Evolutionary conservation across 148 eudicot species (phyloP), one percentile per base, ranked within the genome.

Genomic region (Persicaria tinctoria): DNA sequence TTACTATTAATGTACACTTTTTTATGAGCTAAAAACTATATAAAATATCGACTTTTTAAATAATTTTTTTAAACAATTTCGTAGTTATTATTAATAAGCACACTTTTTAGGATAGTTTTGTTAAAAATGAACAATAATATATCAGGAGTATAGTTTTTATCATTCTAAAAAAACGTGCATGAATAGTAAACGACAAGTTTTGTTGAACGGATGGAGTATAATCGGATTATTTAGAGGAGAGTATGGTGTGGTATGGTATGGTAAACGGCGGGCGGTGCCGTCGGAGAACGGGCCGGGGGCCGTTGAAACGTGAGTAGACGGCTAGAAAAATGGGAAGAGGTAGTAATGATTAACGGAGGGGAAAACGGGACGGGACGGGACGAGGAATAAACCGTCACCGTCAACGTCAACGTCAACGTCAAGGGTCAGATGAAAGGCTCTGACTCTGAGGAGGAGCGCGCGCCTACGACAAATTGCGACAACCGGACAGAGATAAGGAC

Each of bases 361-460:
- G 41, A 2, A 32, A 32, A 32, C 41, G 41, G 66, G 6, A 6
- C 1, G 55, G 5, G 32, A 57, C 32, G 38, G 32, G 46, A 66
- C 48, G 70, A 44, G 70, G 70, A 66, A 66, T 66, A 66, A 66
- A 66, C 70, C 47, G 70, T 66, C 70, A 66, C 41, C 41, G 41
- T 32, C 41, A 32, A n/a, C 70, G 70, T 66, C 47, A 66, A 17
- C 38, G 38, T 32, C 38, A 32, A n/a, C 70, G 70, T 66, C 48
- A 66, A 17, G 41, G 41, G 41, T 32, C 41, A 32, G 41, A 32
- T 32, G 41, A 32, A 32, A 32, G 70, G 70, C 70, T 66, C 70
- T 66, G 70, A 66, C 70, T 66, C 47, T 66, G 47, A 66, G 70
- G 70, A 38, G 48, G 41, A 32, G 41, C 41, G 41, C 41, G 41